These are phyloP conservation scores for Plasmodium inui DNA, from an alignment of 169 alveolate species.

Conservation along the genomic window DNA sequence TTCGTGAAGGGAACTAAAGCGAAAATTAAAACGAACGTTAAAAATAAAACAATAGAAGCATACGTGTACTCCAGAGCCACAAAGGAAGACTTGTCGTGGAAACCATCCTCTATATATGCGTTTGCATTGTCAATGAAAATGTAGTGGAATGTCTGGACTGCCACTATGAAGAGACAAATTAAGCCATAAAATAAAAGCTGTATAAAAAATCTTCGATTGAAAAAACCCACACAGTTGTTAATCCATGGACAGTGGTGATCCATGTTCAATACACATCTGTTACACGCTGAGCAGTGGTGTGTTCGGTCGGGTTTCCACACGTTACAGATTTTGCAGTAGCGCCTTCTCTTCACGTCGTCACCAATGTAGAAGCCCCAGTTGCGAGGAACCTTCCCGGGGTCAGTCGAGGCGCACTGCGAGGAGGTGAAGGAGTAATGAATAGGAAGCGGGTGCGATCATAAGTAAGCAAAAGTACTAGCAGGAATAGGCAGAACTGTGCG, in stretches of 20 bases:
- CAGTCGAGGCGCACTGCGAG: constrained; percentile 90
- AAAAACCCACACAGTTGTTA: constrained; percentile 97
- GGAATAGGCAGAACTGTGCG: neutral
- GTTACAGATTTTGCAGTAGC: constrained; percentile 97
- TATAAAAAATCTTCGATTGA: constrained; percentile 95
- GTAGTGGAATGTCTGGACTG: constrained; percentile 41
- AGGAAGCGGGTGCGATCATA: neutral
- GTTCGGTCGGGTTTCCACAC: constrained; percentile 99
- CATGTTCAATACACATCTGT: constrained; percentile 96
- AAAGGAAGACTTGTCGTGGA: constrained; percentile 57
- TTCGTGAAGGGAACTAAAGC: constrained; percentile 90
- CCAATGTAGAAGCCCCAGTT: constrained; percentile 98
- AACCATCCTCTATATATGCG: constrained; percentile 50
- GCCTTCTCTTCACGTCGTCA: constrained; percentile 95
- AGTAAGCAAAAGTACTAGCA: neutral
- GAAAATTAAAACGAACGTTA: constrained; percentile 80
- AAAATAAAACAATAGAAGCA: constrained; percentile 76
- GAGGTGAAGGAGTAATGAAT: neutral
- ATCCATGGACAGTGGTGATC: constrained; percentile 99
- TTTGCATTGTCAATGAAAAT: constrained; percentile 63
- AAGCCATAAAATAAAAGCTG: constrained; percentile 93
- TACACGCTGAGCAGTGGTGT: constrained; percentile 98
- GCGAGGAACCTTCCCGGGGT: constrained; percentile 96
- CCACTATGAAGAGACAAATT: constrained; percentile 77
- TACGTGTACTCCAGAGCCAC: constrained; percentile 53